Percentiles rank a stretch among this genome's conserved stretches.
Conservation (phyloP, 495 filamentous ascomycete species). For the Lepidopterella palustris region DNA sequence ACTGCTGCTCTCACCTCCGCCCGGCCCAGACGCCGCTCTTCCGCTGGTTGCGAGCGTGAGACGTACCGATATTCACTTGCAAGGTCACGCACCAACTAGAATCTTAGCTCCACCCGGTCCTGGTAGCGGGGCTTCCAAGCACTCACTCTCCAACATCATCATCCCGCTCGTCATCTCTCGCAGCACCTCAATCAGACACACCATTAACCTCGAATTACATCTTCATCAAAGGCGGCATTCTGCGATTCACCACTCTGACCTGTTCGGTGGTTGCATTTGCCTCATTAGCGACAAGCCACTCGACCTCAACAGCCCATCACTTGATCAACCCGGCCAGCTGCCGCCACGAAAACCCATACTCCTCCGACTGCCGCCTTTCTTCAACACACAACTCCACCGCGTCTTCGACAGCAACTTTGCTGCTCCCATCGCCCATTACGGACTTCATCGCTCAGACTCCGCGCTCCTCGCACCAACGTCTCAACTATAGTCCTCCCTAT, state of each 20-base stretch:
- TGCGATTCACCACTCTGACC: neutral
- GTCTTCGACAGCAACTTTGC: constrained; percentile 1
- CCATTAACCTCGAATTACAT: neutral
- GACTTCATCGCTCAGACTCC: constrained; percentile 40
- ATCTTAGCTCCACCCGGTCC: constrained; percentile 5
- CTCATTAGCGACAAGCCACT: constrained; percentile 24
- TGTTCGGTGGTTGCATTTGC: neutral
- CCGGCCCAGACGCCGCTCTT: neutral
- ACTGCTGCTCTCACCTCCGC: neutral
- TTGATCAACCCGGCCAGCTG: constrained; percentile 9
- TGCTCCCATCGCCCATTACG: constrained; percentile 45
- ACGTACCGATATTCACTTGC: constrained; percentile 8
- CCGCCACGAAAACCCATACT: constrained; percentile 10
- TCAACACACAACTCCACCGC: neutral
- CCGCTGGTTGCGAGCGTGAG: neutral
- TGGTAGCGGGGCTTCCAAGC: constrained; percentile 6
- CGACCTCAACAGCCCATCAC: constrained; percentile 15
- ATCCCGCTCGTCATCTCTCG: neutral
- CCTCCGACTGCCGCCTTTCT: constrained; percentile 8
- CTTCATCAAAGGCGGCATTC: neutral
- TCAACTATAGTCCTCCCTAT: constrained; percentile 46
- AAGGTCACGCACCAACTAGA: constrained; percentile 1
- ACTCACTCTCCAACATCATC: constrained; percentile 2
- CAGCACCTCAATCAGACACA: neutral
- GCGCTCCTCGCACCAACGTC: constrained; percentile 40